Evolutionary conservation across 352 stramenopile species (phyloP), one percentile per base, ranked within the genome.

Genomic region (Globisporangium echinulatum): DNA sequence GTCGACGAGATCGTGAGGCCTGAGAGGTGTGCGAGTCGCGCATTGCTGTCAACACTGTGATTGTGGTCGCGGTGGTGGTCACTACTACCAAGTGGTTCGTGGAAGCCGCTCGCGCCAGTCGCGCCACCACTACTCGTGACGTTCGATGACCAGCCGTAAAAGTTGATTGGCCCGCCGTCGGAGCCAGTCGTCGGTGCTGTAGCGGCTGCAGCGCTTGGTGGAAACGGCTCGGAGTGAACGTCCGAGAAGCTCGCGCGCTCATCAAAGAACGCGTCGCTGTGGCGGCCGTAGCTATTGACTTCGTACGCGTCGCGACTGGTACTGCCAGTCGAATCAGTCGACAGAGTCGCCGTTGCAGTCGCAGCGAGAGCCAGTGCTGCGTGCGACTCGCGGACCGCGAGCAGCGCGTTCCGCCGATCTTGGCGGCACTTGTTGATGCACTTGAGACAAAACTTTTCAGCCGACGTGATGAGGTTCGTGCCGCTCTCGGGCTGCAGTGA

Each of bases 371-470:
- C 3, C 11, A 14, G 40, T 44, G 40, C 40, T 44, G 40, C 40
- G 11, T 59, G 40, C 37, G 57, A 53, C 54, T 62, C 52, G 17
- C 46, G 33, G 15, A 69, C 17, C n/a, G 66, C 63, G 4, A 53
- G 58, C 36, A 75, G 59, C 17, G 64, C 67, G 49, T 68, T 80
- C n/a, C 70, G 67, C 39, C 79, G 77, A 17, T 87, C 74, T n/a
- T 77, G 69, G 11, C 82, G 75, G 3, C 69, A 71, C 59, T 87
- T 79, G 56, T 89, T 84, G 54, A 92, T 77, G 66, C 82, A 92
- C 67, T 85, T 82, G 62, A 89, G 71, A 54, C 82, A 92, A 44
- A 92, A 92, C 56, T 90, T 92, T 59, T 92, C 82, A n/a, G 80
- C 61, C 54, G 74, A 85, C 25, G 84, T 80, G 51, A 88, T 78